Percentiles rank a stretch among this genome's conserved stretches.
These are phyloP conservation scores for Kluyveromyces nonfermentans DNA, from an alignment of 805 yeast species.

Conservation along the genomic window DNA sequence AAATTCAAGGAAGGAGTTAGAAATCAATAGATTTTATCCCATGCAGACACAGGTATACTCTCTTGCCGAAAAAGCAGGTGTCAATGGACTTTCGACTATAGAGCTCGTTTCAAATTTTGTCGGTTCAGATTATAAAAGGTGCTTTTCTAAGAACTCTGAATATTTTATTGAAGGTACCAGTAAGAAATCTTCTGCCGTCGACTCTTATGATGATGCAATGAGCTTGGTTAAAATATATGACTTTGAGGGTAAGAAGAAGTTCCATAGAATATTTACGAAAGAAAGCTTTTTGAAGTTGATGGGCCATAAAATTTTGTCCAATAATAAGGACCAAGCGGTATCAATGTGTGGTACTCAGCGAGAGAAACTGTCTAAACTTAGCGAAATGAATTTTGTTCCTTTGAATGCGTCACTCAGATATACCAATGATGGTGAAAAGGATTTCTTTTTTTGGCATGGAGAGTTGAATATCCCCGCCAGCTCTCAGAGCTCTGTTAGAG, in stretches of 20 bases:
- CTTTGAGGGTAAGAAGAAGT: slow-evolving; percentile 64
- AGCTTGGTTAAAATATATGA: slow-evolving; percentile 55
- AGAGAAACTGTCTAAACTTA: slow-evolving; percentile 13
- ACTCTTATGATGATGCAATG: slow-evolving; percentile 19
- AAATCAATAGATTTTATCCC: slow-evolving; percentile 50
- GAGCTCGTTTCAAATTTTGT: slow-evolving; percentile 40
- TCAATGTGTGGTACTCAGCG: slow-evolving; percentile 3
- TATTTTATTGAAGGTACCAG: slow-evolving; percentile 35
- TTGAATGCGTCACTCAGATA: slow-evolving; percentile 24
- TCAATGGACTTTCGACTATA: slow-evolving; percentile 51
- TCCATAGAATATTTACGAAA: slow-evolving; percentile 53
- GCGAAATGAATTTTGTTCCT: slow-evolving; percentile 18
- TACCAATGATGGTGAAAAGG: slow-evolving; percentile 10
- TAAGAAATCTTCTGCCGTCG: slow-evolving; percentile 10
- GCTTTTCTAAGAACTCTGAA: slow-evolving; percentile 44
- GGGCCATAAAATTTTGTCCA: slow-evolving; percentile 15
- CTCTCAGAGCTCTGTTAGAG: slow-evolving; percentile 8
- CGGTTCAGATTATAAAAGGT: slow-evolving; percentile 46
- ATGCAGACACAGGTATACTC: slow-evolving; percentile 54
- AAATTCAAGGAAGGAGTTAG: slow-evolving; percentile 7
- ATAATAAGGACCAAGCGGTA: slow-evolving; percentile 12
- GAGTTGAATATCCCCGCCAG: slow-evolving; percentile 15
- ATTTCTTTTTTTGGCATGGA: slow-evolving; percentile 28
- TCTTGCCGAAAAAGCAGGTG: slow-evolving; percentile 32
- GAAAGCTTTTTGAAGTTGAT: slow-evolving; percentile 30